phyloP scores from a whole-genome alignment of 192 early-diverging fungal genomes.

The Umbelopsis sp. region DNA sequence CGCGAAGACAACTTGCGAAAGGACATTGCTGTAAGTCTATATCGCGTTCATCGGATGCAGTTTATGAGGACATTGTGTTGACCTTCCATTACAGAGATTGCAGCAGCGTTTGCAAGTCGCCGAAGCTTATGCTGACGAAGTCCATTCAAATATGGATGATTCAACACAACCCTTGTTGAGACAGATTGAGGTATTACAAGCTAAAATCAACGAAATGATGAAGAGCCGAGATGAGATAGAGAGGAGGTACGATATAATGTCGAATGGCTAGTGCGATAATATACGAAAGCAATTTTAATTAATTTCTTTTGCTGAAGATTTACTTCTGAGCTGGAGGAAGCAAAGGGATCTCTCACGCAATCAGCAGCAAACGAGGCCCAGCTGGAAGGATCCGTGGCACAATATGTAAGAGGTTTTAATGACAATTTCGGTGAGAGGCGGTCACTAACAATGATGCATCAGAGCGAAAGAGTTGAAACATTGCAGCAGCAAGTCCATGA shows the following conservation, averaged over 20 bases:
- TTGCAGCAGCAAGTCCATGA: conserved; percentile 32
- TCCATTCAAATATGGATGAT: conserved; percentile 41
- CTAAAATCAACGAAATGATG: conserved; percentile 38
- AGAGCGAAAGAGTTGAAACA: conserved; percentile 33
- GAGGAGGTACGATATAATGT: conserved; percentile 25
- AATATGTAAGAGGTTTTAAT: conserved; percentile 20
- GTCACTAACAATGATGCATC: not conserved
- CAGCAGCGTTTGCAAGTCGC: conserved; percentile 43
- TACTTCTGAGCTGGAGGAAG: conserved; percentile 19
- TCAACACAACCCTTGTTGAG: conserved; percentile 44
- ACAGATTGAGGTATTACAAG: conserved; percentile 50
- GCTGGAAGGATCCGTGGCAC: conserved; percentile 26
- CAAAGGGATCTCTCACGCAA: conserved; percentile 29
- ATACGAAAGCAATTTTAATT: not conserved
- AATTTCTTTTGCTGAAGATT: conserved; percentile 12
- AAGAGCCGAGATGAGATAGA: conserved; percentile 51
- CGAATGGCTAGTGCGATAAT: not conserved
- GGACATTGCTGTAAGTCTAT: conserved; percentile 33
- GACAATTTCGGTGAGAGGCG: too few species aligned
- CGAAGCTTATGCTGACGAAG: conserved; percentile 44
- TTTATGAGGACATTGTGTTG: not conserved
- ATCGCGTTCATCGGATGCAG: not conserved
- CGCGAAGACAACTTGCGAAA: conserved; percentile 45
- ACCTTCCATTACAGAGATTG: conserved; percentile 18
- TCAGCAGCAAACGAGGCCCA: conserved; percentile 35